These are phyloP conservation scores for Vairimorpha apis DNA, from an alignment of 371 early-diverging fungal species.

Conservation along the genomic window DNA sequence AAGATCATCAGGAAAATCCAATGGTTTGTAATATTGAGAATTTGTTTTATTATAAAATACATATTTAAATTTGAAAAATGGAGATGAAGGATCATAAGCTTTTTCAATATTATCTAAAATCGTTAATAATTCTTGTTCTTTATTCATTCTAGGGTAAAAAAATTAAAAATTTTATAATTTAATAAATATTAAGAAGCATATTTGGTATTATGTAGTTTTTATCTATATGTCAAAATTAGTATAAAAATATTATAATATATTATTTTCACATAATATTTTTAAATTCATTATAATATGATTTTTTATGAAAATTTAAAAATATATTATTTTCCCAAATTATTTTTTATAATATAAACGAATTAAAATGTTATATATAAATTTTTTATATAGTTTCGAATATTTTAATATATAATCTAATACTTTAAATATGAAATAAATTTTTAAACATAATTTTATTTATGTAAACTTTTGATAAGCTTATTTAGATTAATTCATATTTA, in stretches of 20 bases:
- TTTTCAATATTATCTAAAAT: slow-evolving; percentile 55
- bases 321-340: neutral
- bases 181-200: neutral
- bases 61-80: slow-evolving; percentile 61
- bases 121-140: slow-evolving; percentile 44
- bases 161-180: neutral
- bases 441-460: too few relatives aligned
- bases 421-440: too few relatives aligned
- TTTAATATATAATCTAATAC: too few relatives aligned
- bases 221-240: neutral
- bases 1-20: slow-evolving; percentile 46
- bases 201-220: neutral
- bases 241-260: too few relatives aligned
- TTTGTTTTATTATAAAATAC: slow-evolving; percentile 60
- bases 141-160: slow-evolving; percentile 21
- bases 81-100: slow-evolving; percentile 52
- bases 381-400: too few relatives aligned
- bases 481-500: too few relatives aligned
- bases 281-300: too few relatives aligned
- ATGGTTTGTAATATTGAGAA: slow-evolving; percentile 26
- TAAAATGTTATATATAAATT: too few relatives aligned
- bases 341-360: too few relatives aligned
- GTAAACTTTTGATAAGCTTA: too few relatives aligned
- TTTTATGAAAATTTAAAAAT: too few relatives aligned
- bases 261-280: too few relatives aligned